Conservation (phyloP, 305 asterid genomes). For the Andrographis paniculata region DNA sequence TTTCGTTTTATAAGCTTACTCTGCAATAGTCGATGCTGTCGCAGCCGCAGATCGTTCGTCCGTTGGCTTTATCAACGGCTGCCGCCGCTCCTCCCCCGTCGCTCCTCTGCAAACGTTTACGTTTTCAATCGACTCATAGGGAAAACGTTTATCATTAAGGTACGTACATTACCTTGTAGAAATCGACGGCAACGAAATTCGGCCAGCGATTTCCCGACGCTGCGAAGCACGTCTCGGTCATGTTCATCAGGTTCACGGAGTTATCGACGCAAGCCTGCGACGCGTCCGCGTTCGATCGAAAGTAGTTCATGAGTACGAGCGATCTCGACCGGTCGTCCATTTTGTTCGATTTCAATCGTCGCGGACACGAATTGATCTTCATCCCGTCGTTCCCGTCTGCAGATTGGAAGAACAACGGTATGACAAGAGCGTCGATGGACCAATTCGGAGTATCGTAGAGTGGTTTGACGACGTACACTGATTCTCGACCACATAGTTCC, state of each 20-base stretch:
- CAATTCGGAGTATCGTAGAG: no score
- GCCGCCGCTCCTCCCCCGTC: constrained; percentile 92
- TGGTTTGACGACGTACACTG: constrained; percentile 52
- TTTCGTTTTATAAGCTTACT: constrained; percentile 24
- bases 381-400: constrained; percentile 74
- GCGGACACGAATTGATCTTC: constrained; percentile 50
- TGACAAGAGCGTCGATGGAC: no score
- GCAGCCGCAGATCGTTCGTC: constrained; percentile 80
- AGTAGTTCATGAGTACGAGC: constrained; percentile 64
- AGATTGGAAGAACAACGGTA: no score
- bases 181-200: constrained; percentile 83
- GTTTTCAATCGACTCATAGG: no score
- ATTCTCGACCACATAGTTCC: constrained; percentile 85
- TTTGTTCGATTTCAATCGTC: constrained; percentile 60
- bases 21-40: constrained; percentile 83
- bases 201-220: constrained; percentile 82
- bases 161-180: constrained; percentile 38
- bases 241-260: constrained; percentile 42
- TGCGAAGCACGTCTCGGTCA: constrained; percentile 52
- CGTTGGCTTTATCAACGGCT: constrained; percentile 89
- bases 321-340: constrained; percentile 50
- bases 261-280: constrained; percentile 57
- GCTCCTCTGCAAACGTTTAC: constrained; percentile 58
- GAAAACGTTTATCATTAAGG: no score
- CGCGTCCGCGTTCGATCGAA: constrained; percentile 48